A percentile compares a stretch with the other conserved stretches of the same genome.
phyloP scores from a whole-genome alignment of 2,329 filamentous ascomycete genomes.

The Camillea tinctor region DNA sequence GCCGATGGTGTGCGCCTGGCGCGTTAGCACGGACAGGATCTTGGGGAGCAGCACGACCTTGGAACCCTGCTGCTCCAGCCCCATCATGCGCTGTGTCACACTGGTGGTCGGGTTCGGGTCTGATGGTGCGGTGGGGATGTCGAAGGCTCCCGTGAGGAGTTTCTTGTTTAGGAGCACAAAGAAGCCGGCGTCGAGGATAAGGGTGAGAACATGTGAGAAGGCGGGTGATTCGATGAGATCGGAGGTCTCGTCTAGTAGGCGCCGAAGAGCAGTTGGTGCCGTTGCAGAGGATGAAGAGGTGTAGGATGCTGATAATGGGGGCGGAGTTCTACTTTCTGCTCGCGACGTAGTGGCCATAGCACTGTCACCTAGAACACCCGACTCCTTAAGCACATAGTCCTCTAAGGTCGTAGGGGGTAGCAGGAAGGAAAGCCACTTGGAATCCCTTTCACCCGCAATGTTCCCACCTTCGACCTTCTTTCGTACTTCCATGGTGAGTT shows the following conservation, averaged over 20 bases:
- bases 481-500: conserved; percentile 79
- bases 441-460: conserved; percentile 43
- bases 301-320: conserved; percentile 14
- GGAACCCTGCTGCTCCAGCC: conserved; percentile 33
- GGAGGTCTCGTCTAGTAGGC: conserved; percentile 90
- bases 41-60: conserved; percentile 76
- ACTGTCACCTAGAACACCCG: conserved; percentile 66
- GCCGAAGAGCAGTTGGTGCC: conserved; percentile 64
- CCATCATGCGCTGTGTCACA: neutral
- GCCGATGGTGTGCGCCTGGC: conserved; percentile 87
- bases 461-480: conserved; percentile 73
- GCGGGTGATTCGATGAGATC: conserved; percentile 93
- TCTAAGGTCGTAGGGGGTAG: conserved; percentile 79
- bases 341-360: conserved; percentile 34
- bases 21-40: conserved; percentile 83
- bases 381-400: conserved; percentile 79
- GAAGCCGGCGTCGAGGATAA: conserved; percentile 85
- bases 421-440: conserved; percentile 79
- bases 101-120: conserved; percentile 31
- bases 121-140: conserved; percentile 34
- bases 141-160: conserved; percentile 76
- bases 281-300: conserved; percentile 38
- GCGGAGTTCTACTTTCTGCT: conserved; percentile 1
- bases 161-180: conserved; percentile 80
- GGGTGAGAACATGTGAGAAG: conserved; percentile 81